A percentile compares a stretch with the other conserved stretches of the same genome.
Evolutionary conservation across 805 yeast species (phyloP).

Genomic region (Sugiyamaella chiloensis): DNA sequence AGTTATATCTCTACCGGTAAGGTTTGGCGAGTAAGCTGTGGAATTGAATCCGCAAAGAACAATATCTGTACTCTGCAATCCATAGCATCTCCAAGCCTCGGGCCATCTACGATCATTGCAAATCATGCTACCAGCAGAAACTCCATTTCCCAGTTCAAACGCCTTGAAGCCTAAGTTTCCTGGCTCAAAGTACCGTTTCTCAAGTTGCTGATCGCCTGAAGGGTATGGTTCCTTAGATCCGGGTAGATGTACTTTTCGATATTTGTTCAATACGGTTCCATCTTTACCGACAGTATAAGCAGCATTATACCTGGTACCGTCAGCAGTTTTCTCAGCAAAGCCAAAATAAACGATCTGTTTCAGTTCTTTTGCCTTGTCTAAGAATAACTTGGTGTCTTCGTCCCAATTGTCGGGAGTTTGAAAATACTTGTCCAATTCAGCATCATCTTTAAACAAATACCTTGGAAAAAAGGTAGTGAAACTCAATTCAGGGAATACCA

Average conservation of each 20-base stretch:
- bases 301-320: background rate
- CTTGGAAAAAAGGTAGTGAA: background rate
- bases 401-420: background rate
- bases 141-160: background rate
- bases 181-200: background rate
- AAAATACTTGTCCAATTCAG: background rate
- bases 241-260: background rate
- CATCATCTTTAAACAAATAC: background rate
- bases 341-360: background rate
- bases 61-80: background rate
- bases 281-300: background rate
- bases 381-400: background rate
- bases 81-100: slow-evolving; percentile 1
- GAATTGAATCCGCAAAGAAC: background rate
- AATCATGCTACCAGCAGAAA: background rate
- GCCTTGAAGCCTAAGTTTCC: background rate
- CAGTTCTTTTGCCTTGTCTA: background rate
- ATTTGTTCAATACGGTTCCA: background rate
- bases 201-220: background rate
- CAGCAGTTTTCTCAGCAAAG: background rate
- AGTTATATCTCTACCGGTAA: background rate
- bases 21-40: background rate
- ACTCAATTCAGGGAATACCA: background rate
- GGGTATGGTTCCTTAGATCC: background rate
- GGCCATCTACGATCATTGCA: slow-evolving; percentile 3